A percentile compares a stretch with the other conserved stretches of the same genome.
These are phyloP conservation scores for Yamadazyma philogaea DNA, from an alignment of 805 yeast species.

Conservation along the genomic window DNA sequence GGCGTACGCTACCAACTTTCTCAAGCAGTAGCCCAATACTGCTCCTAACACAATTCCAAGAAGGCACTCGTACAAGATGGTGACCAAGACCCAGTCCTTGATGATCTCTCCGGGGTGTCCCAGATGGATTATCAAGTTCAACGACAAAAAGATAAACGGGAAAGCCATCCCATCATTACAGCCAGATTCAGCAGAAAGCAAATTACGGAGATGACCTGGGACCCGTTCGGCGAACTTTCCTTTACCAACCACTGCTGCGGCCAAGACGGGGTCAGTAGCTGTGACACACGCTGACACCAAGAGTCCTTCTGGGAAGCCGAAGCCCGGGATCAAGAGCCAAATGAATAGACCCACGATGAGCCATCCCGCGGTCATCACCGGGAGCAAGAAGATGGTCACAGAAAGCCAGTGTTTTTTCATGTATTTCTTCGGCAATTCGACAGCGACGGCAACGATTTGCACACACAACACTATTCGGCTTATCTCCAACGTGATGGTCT, in stretches of 20 bases:
- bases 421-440: constrained; percentile 85
- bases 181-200: constrained; percentile 82
- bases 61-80: constrained; percentile 76
- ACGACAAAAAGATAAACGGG: constrained; percentile 75
- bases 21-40: constrained; percentile 64
- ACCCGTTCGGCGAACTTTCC: constrained; percentile 89
- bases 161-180: constrained; percentile 97
- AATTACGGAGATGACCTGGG: constrained; percentile 86
- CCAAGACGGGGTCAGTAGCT: constrained; percentile 93
- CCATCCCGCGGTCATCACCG: constrained; percentile 93
- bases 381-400: constrained; percentile 68
- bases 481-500: constrained; percentile 76
- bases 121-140: constrained; percentile 63
- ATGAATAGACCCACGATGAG: constrained; percentile 73
- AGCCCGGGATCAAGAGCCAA: constrained; percentile 72
- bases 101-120: constrained; percentile 67
- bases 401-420: constrained; percentile 83
- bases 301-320: constrained; percentile 68
- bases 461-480: constrained; percentile 79
- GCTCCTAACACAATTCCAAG: constrained; percentile 77
- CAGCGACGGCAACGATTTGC: constrained; percentile 93
- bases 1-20: constrained; percentile 71
- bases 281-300: constrained; percentile 84
- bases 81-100: constrained; percentile 74
- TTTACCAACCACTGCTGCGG: constrained; percentile 93